Evolutionary conservation across 192 early-diverging fungal genomes (phyloP), one percentile per base, ranked within the genome.

Genomic region (Entophlyctis luteolus): DNA sequence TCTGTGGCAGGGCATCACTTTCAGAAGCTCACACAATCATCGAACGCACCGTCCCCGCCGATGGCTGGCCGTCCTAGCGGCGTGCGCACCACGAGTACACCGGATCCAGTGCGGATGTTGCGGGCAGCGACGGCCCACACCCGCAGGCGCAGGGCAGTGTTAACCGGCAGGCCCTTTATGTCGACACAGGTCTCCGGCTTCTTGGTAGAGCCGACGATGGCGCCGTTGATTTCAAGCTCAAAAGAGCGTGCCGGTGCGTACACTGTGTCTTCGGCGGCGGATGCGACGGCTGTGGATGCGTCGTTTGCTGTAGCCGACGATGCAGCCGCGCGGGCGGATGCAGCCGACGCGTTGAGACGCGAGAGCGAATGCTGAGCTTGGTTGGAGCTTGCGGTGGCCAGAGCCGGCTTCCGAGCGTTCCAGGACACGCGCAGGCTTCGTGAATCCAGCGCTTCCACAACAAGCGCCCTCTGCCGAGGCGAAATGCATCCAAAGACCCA

Each of bases 201-300:
- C 2, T 12, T 32, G 12, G 67, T 48, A 52, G 79, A 72, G 6
- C 76, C 76, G 55, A 79, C 62, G 2, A 78, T 65, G 1, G 36
- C 32, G 4, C 78, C 78, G 35, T 79, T 68, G 1, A 79, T 48
- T 28, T 79, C 78, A n/a, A 79, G 62, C 23, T 72, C 28, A 42
- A 48, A 67, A 48, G 60, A 49, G 33, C 45, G 39, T 3, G 57
- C n/a, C 1, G 32, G 71, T 57, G 52, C 75, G 28, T 47, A 48
- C 20, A 72, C 31, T 49, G 35, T 10, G 5, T 35, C 32, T n/a
- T 42, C 56, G 5, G 34, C 10, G 18, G 8, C 14, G 22, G 32
- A 4, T 22, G 25, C 56, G 4, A 34, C 8, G 8, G 20, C 52
- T n/a, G 52, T 2, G 12, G 36, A 36, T 28, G 20, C 39, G 14